Percentiles rank a stretch among this genome's conserved stretches.
These are phyloP conservation scores for Cicer bijugum DNA, from an alignment of 306 rosid species.

Conservation along the genomic window DNA sequence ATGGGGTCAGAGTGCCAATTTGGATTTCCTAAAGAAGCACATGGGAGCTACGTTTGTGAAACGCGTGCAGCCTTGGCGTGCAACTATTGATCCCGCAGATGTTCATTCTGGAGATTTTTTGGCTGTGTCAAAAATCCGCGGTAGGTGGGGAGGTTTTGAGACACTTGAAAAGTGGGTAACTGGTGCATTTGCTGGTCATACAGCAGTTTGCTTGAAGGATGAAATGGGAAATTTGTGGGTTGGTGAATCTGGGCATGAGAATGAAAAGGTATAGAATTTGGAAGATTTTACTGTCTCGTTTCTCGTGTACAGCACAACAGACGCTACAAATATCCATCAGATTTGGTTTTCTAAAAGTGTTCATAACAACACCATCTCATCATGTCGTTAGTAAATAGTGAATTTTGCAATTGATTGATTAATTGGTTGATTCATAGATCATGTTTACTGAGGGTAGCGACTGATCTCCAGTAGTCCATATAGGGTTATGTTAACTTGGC, in stretches of 20 bases:
- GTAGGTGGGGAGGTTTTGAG: constrained; percentile 99
- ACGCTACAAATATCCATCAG: not conserved
- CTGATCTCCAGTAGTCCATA: not conserved
- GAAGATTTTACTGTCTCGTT: constrained; percentile 16
- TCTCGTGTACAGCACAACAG: not conserved
- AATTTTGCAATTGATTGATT: constrained; percentile 8
- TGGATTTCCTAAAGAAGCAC: constrained; percentile 80
- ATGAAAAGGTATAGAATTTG: constrained; percentile 72
- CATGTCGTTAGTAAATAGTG: not conserved
- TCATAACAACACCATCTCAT: not conserved
- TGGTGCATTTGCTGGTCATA: constrained; percentile 98
- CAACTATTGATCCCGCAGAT: constrained; percentile 75
- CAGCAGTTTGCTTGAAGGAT: constrained; percentile 97
- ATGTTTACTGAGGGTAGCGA: constrained; percentile 6
- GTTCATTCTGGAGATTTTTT: constrained; percentile 95
- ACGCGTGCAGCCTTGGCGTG: constrained; percentile 76
- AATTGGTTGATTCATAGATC: not conserved
- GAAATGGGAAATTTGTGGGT: constrained; percentile 93
- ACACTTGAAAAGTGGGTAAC: constrained; percentile 98
- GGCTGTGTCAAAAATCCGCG: constrained; percentile 95
- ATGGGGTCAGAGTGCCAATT: constrained; percentile 92
- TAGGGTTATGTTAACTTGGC: constrained; percentile 26
- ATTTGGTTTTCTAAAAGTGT: not conserved
- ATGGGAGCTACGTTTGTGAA: constrained; percentile 92
- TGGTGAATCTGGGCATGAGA: constrained; percentile 99